Evolutionary conservation across 2,329 filamentous ascomycete genomes (phyloP), one percentile per base, ranked within the genome.

Genomic region (Dichotomopilus funicola): DNA sequence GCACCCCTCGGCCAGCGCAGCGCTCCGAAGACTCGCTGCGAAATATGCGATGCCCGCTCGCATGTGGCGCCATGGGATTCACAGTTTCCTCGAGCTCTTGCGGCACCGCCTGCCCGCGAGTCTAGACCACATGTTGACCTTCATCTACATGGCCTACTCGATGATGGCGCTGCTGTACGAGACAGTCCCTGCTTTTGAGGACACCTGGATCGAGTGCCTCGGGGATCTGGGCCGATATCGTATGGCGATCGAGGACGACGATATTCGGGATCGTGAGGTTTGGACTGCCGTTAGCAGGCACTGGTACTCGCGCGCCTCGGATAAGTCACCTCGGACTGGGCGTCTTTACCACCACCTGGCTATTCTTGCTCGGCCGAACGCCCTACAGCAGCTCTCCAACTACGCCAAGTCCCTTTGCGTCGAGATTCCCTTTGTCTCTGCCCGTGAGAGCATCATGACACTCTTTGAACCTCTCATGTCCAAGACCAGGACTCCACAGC

Each of bases 51-150:
- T 97, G 89, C 91, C 92, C 0, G 90, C 89, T 0, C 77, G 92
- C 0, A 94, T 97, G 88, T 97, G 94, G 94, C 79, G 89, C 0
- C 89, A 95, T 63, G 92, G 89, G 0, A 96, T 97, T 3, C 90
- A 95, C 66, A 85, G 83, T 0, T 94, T 94, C 55, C 75, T 95
- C 0, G 89, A 95, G 61, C 68, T 95, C 0, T 70, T 95, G 0
- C 77, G 89, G 0, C 83, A 89, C 61, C 80, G 85, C 2, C 73
- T 96, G 0, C 92, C 91, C 0, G 78, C 77, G 0, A 91, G 88
- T 1, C 72, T 91, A 0, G 91, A 96, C 49, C 88, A 95, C 54
- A 96, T 97, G 91, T 73, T 96, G 0, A 84, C 85, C 0, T 97
- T 96, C 54, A 90, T 97, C 0, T 95, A 95, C 59, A 71, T 92